A percentile compares a stretch with the other conserved stretches of the same genome.
phyloP scores from a whole-genome alignment of 2,329 filamentous ascomycete species.

The Grosmannia serpens region DNA sequence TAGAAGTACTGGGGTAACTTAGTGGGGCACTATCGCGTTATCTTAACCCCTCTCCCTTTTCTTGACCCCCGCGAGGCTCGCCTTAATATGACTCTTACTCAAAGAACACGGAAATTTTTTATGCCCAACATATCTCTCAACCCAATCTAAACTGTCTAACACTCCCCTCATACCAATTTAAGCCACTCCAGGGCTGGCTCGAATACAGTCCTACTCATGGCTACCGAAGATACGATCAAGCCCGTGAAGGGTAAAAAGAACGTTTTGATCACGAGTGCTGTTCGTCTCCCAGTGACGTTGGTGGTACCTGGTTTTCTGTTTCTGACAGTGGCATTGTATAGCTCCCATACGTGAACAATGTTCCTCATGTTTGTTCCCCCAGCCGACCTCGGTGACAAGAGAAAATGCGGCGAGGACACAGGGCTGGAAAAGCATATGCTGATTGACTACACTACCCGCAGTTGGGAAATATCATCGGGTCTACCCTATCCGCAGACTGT shows the following conservation, averaged over 20 bases:
- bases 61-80: background rate
- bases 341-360: constrained; percentile 40
- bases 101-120: background rate
- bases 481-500: constrained; percentile 79
- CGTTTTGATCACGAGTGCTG: constrained; percentile 78
- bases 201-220: background rate
- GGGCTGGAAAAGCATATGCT: background rate
- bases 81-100: background rate
- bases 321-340: background rate
- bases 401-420: background rate
- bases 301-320: no score
- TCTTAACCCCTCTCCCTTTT: background rate
- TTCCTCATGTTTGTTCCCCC: constrained; percentile 45
- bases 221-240: constrained; percentile 29
- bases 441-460: background rate
- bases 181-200: background rate
- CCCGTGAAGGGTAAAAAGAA: constrained; percentile 68
- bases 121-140: background rate
- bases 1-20: background rate
- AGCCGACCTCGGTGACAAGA: background rate
- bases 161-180: no score
- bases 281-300: constrained; percentile 51
- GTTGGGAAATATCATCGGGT: constrained; percentile 77
- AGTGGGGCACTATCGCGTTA: background rate
- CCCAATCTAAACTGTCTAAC: no score